Base-by-base conservation (phyloP, 805 yeast genomes). In the Teunomyces aglyptinius region DNA sequence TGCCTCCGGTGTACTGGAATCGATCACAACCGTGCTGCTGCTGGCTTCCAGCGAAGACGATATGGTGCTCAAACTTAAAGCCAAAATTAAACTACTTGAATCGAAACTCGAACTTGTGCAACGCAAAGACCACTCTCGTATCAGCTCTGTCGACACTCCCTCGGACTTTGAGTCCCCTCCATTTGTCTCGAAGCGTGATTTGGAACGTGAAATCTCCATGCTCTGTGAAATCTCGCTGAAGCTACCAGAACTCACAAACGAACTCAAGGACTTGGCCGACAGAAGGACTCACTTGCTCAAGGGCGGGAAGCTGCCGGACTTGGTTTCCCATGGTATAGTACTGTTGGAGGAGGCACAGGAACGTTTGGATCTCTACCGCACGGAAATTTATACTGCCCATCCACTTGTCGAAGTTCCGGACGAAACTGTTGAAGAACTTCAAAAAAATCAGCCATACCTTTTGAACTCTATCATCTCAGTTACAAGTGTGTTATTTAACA, bases 381-480 rank as follows among this genome's bases (percentile, higher is more conserved):
- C 63, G 0, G 60, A 64, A 7, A 61, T 88, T 13, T 76, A 77
- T 54, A 59, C 70, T 0, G 56, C 63, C 5, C 80, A 75, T 52
- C 88, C 91, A 2, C 75, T 83, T 31, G 76, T 89, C n/a, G 73
- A 68, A 28, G 60, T 87, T 2, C 78, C 82, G 0, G 61, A 60
- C 0, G 66, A 69, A 12, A 59, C 77, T 0, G 71, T 78, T 5
- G 80, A 76, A 6, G 69, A 68, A 12, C 56, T 89, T 43, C 70
- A 83, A 40, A 58, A 60, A 11, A 64, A 73, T 1, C 73, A 74
- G 36, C 96, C 95, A 2, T 72, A 78, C 18, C 61, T 89, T 38
- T 80, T 89, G 53, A 75, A 82, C 32, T 73, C 86, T 0, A 68
- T 89, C 12, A 77, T 89, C 76, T 76, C 88, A 2, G 72, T 82